Percentiles rank a stretch among this genome's conserved stretches.
Evolutionary conservation across 1,284 basidiomycete genomes (phyloP).

Genomic region (Tetrapyrgos nigripes): DNA sequence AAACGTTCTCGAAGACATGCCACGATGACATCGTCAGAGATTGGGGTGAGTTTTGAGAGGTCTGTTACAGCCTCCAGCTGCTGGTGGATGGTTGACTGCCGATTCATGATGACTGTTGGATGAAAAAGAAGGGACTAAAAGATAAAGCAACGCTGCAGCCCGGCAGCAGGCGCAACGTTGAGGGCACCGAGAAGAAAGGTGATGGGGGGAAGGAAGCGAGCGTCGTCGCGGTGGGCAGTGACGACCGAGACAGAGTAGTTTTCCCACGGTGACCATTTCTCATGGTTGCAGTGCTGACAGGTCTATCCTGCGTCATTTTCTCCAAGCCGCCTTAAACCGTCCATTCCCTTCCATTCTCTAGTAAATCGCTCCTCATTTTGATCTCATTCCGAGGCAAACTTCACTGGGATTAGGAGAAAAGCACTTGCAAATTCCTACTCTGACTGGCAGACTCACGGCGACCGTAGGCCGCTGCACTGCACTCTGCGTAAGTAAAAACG

Average conservation of each 20-base stretch:
- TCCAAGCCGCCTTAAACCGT: background rate
- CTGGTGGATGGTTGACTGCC: conserved; percentile 52
- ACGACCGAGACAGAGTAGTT: background rate
- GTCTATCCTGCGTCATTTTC: background rate
- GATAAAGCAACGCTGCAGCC: conserved; percentile 6
- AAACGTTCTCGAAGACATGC: conserved; percentile 88
- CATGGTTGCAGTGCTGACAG: background rate
- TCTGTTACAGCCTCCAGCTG: conserved; percentile 72
- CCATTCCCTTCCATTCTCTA: background rate
- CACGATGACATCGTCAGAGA: conserved; percentile 82
- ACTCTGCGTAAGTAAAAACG: too few relatives aligned
- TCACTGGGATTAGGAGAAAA: too few relatives aligned
- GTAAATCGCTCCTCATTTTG: background rate
- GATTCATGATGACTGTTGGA: conserved; percentile 5
- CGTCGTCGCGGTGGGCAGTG: conserved; percentile 4
- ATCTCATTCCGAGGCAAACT: too few relatives aligned
- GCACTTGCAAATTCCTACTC: too few relatives aligned
- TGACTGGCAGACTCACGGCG: too few relatives aligned
- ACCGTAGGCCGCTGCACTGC: too few relatives aligned
- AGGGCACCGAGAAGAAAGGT: background rate
- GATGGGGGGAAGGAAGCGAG: background rate
- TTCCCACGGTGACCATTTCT: conserved; percentile 2
- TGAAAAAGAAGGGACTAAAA: background rate
- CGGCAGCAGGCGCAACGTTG: conserved; percentile 13
- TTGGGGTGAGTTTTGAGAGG: conserved; percentile 62